These are phyloP conservation scores for Phialophora expanda DNA, from an alignment of 2,329 filamentous ascomycete species.

Conservation along the genomic window DNA sequence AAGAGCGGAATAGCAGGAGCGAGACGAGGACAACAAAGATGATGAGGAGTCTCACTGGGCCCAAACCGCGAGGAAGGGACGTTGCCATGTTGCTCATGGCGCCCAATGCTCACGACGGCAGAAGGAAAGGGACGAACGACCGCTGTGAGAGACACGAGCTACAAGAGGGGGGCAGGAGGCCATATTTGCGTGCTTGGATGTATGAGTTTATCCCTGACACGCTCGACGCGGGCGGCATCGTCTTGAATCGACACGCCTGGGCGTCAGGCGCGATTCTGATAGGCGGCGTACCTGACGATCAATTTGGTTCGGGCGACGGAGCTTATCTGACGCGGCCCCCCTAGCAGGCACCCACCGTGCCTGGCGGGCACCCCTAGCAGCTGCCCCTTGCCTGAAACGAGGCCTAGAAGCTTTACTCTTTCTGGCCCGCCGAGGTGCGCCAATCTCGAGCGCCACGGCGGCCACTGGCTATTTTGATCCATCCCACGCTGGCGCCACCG, in stretches of 20 bases:
- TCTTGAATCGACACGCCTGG: background rate
- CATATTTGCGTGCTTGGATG: conserved; percentile 5
- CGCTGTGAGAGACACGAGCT: background rate
- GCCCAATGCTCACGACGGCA: conserved; percentile 3
- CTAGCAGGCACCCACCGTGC: background rate
- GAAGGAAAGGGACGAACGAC: background rate
- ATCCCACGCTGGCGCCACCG: conserved; percentile 12
- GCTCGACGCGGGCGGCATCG: background rate
- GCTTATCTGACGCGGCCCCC: conserved; percentile 2
- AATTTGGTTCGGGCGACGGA: conserved; percentile 2
- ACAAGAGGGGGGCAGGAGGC: conserved; percentile 1
- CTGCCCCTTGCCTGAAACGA: conserved; percentile 8
- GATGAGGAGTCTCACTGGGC: conserved; percentile 24
- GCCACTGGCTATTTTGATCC: background rate
- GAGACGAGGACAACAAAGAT: conserved; percentile 27
- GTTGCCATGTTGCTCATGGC: conserved; percentile 25
- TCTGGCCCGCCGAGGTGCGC: background rate
- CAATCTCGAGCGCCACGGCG: background rate
- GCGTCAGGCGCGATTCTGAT: background rate
- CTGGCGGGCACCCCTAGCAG: background rate
- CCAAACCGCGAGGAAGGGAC: conserved; percentile 29
- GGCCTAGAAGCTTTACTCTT: conserved; percentile 1
- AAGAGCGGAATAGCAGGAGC: conserved; percentile 30
- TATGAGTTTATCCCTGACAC: background rate
- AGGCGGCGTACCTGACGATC: conserved; percentile 16